Percentiles rank a stretch among this genome's conserved stretches.
These are phyloP conservation scores for Talaromyces stipitatus DNA, from an alignment of 495 filamentous ascomycete species.

Conservation along the genomic window DNA sequence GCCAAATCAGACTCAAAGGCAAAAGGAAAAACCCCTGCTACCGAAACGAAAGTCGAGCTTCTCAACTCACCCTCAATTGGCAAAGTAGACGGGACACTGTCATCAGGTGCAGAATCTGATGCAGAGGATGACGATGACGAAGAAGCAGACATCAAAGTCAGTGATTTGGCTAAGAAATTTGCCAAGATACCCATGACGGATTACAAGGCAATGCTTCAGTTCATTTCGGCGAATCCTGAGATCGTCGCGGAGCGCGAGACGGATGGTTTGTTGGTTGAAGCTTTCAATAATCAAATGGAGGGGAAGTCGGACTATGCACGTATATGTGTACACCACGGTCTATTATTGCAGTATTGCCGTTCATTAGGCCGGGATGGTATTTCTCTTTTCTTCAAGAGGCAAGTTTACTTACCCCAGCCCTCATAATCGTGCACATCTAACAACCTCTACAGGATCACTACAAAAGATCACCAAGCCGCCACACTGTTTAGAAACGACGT, in stretches of 20 bases:
- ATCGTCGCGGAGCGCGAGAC: slow-evolving; percentile 83
- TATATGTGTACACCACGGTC: slow-evolving; percentile 88
- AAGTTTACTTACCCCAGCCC: slow-evolving; percentile 7
- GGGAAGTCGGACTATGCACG: slow-evolving; percentile 68
- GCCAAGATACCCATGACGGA: slow-evolving; percentile 68
- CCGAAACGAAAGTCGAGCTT: slow-evolving; percentile 56
- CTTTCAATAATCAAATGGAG: slow-evolving; percentile 77
- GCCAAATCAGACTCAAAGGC: slow-evolving; percentile 48
- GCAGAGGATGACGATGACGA: slow-evolving; percentile 49
- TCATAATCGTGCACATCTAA: neutral
- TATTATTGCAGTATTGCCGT: slow-evolving; percentile 91
- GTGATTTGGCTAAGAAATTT: slow-evolving; percentile 68
- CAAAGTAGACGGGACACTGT: slow-evolving; percentile 26
- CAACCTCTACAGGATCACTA: slow-evolving; percentile 62
- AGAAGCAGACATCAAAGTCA: slow-evolving; percentile 69
- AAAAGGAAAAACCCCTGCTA: slow-evolving; percentile 23
- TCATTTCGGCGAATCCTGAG: slow-evolving; percentile 64
- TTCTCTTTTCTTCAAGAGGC: slow-evolving; percentile 86
- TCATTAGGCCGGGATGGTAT: slow-evolving; percentile 84
- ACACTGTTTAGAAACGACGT: slow-evolving; percentile 91
- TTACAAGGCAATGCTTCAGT: slow-evolving; percentile 64
- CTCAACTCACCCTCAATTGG: slow-evolving; percentile 58
- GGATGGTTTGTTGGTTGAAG: slow-evolving; percentile 82
- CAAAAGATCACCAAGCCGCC: slow-evolving; percentile 81
- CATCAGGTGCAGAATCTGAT: slow-evolving; percentile 55